phyloP scores from a whole-genome alignment of 2,329 filamentous ascomycete genomes.

The Blastomyces percursus region DNA sequence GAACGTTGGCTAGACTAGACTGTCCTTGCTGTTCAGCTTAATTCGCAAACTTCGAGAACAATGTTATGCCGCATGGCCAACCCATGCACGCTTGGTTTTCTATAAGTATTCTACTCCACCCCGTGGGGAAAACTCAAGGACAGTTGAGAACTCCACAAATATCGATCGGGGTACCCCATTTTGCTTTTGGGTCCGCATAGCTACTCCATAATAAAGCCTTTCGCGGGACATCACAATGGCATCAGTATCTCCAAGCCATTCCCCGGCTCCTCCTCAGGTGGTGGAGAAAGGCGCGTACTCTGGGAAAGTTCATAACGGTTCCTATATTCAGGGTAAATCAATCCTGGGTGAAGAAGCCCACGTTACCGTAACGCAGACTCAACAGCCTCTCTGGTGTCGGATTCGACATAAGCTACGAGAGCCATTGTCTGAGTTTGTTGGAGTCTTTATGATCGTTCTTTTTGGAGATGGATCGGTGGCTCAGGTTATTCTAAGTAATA shows the following conservation, averaged over 20 bases:
- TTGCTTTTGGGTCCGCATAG: neutral
- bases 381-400: constrained; percentile 41
- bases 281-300: neutral
- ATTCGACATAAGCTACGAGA: constrained; percentile 45
- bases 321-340: neutral
- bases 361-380: neutral
- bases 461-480: constrained; percentile 63
- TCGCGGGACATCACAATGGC: neutral
- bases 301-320: neutral
- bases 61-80: neutral
- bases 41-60: neutral
- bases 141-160: neutral
- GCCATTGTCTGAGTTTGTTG: constrained; percentile 56
- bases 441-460: constrained; percentile 55
- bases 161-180: neutral
- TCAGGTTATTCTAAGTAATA: constrained; percentile 51
- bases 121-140: neutral
- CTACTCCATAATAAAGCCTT: neutral
- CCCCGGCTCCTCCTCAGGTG: neutral
- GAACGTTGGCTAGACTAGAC: neutral
- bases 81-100: neutral
- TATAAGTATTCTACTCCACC: constrained; percentile 2
- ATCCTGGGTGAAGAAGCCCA: neutral
- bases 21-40: neutral
- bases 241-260: neutral